phyloP scores from a whole-genome alignment of 805 yeast genomes.

The Wickerhamomyces pijperi region DNA sequence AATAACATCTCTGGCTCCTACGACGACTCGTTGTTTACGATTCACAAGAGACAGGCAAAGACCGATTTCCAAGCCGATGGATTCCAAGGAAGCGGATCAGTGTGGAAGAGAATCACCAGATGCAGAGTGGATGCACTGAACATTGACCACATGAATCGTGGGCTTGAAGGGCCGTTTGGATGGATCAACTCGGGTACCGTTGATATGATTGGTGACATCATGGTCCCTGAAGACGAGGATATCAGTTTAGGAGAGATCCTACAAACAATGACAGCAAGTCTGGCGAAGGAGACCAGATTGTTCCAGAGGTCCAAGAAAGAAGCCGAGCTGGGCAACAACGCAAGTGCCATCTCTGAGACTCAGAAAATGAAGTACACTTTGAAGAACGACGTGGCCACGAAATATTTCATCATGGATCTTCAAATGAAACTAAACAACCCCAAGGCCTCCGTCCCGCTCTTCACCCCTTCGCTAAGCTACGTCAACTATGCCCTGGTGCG shows the following conservation, averaged over 20 bases:
- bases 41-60: slow-evolving; percentile 64
- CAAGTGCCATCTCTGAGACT: not conserved
- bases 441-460: slow-evolving; percentile 80
- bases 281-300: slow-evolving; percentile 38
- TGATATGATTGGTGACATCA: slow-evolving; percentile 85
- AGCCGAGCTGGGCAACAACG: slow-evolving; percentile 1
- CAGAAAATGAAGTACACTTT: slow-evolving; percentile 12
- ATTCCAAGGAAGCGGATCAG: slow-evolving; percentile 13
- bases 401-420: slow-evolving; percentile 67
- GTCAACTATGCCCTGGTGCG: slow-evolving; percentile 84
- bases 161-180: slow-evolving; percentile 90
- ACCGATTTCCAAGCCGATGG: slow-evolving; percentile 29
- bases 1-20: slow-evolving; percentile 81
- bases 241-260: slow-evolving; percentile 38
- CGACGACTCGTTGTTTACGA: slow-evolving; percentile 86
- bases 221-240: slow-evolving; percentile 60
- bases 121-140: slow-evolving; percentile 76
- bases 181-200: slow-evolving; percentile 93
- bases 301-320: slow-evolving; percentile 10
- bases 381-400: slow-evolving; percentile 24
- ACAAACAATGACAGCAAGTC: slow-evolving; percentile 32
- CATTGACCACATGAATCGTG: slow-evolving; percentile 83
- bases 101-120: slow-evolving; percentile 59
- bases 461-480: slow-evolving; percentile 80
- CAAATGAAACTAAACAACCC: slow-evolving; percentile 75